Evolutionary conservation across 2,329 filamentous ascomycete genomes (phyloP).

Genomic region (Alternaria infectoria): DNA sequence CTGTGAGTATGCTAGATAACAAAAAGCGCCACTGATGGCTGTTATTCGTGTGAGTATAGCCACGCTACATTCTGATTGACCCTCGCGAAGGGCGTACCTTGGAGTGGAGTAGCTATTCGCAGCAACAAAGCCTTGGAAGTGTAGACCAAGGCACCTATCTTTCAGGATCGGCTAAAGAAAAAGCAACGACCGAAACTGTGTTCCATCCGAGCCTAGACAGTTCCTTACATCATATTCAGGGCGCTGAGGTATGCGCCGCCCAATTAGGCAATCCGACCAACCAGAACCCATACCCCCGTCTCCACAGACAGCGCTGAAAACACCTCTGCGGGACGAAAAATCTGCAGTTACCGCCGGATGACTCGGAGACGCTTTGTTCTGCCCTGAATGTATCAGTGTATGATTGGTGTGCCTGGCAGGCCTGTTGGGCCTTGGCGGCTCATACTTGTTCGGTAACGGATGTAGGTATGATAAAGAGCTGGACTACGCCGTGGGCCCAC

Average conservation of each 20-base stretch:
- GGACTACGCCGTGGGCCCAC: not conserved
- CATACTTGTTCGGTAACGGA: not conserved
- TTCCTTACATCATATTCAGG: not conserved
- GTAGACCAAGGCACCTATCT: not conserved
- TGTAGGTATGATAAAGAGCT: not conserved
- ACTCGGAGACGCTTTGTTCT: not conserved
- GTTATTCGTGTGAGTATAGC: not conserved
- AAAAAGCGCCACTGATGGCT: not conserved
- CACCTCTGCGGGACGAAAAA: constrained; percentile 2
- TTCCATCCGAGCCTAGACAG: not conserved
- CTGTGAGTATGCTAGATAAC: not conserved
- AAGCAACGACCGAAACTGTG: not conserved
- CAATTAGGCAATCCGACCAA: constrained; percentile 9
- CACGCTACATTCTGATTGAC: not conserved
- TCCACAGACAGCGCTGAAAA: not conserved
- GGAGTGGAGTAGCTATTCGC: not conserved
- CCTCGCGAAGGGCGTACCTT: not conserved
- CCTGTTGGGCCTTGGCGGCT: not conserved
- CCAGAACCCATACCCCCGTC: not conserved
- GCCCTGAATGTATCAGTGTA: constrained; percentile 10
- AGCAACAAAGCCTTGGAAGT: not conserved
- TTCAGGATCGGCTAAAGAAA: not conserved
- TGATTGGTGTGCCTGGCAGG: not conserved
- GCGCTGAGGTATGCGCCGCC: constrained; percentile 3
- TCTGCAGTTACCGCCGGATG: constrained; percentile 5